Base-by-base conservation (phyloP, 192 early-diverging fungal species). In the Coemansia sp. region DNA sequence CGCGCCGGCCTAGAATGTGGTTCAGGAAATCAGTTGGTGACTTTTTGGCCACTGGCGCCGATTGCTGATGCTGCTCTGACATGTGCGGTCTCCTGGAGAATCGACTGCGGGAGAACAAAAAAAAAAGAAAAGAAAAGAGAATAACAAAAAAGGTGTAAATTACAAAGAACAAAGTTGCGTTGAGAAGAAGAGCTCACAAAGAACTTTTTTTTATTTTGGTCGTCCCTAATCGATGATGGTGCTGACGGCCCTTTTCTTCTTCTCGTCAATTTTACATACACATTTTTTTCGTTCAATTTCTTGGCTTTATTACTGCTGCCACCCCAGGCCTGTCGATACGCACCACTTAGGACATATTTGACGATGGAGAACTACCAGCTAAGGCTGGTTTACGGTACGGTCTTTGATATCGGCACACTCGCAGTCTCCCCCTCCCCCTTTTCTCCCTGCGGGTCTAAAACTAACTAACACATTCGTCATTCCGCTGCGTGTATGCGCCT, bases 1-100 rank as follows among this genome's bases (percentile, higher is more conserved):
- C 96, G 14, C 86, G 87, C 59, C 87, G 84, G 17, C 96, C 95
- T 47, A 97, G 87, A 47, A 93, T 91, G 45, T 87, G 85, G 59
- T 87, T 90, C 29, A 98, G 87, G 76, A 98, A 99, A 71, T 99
- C 95, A 20, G 89, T 88, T 10, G 96, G 93, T 59, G 92, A 86
- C 71, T 86, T 87, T 65, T 85, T 84, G 58, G 61, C 56, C 36
- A 65, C 68, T 15, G 53, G 47, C n/a, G 45, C 41, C 38, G 53
- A 32, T 29, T 47, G 57, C 19, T 36, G n/a, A n/a, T n/a, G 51
- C 20, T 56, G 60, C 57, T 64, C 62, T 5, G 65, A 58, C 62
- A 70, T 71, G 38, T 46, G 8, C 4, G 29, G 35, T 6, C 20
- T 42, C 22, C 8, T 32, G 19, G 42, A 46, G 49, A 45, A 40